Base-by-base conservation (phyloP, 371 early-diverging fungal genomes). In the Actinomortierella wolfii region DNA sequence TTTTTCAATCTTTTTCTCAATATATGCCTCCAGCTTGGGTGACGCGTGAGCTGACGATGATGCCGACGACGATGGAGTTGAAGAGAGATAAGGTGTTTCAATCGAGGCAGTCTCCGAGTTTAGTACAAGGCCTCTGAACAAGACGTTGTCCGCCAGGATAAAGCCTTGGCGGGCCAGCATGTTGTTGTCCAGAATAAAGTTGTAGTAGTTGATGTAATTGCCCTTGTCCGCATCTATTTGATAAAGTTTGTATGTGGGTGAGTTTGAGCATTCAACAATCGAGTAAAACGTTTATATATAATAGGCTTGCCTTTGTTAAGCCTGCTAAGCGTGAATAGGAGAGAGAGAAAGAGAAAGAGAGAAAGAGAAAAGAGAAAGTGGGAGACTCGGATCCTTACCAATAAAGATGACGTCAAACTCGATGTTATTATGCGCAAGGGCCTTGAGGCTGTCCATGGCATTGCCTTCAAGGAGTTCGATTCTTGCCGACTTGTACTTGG, bases 171-270 rank as follows among this genome's bases (percentile, higher is more conserved):
- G 66, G 3, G 79, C 34, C 13, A 89, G 67, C 14, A 89, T 54
- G 39, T 83, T 57, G 24, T 80, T 67, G 13, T 82, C 73, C 55
- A 87, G 67, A 9, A 87, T 80, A 15, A 56, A 56, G 42, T 86
- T 71, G 43, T 68, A 84, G 55, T 89, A 86, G 1, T 77, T 61
- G 42, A 83, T 68, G 51, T 87, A 86, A 15, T 76, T 79, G 7
- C 76, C 70, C 52, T 89, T 89, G 64, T 89, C 80, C 6, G 89
- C 89, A 76, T 89, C 89, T 84, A 75, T 29, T 18, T 15, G 45
- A 41, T 41, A 41, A 41, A 11, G 15, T 41, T 41, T 41, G 8
- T 41, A 11, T 41, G 11, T 15, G 11, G n/a, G n/a, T n/a, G 20
- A 44, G 20, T 15, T 44, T 6, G 41, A 41, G 9, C 41, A 41